Evolutionary conservation across 164 flowering plant genomes (phyloP).

Genomic region (Amborella trichopoda): DNA sequence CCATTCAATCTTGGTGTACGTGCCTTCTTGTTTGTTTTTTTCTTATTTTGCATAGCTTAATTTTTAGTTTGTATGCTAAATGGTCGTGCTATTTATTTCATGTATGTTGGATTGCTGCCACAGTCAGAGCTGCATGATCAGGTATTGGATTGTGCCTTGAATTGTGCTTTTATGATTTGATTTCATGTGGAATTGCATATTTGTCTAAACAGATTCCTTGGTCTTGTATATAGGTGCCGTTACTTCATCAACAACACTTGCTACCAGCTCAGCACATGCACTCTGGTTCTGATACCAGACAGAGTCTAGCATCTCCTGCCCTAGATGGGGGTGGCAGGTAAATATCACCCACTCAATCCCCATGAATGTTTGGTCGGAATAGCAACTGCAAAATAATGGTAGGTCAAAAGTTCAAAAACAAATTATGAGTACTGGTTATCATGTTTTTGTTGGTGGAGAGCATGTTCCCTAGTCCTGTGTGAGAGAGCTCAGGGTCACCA

Average conservation of each 20-base stretch:
- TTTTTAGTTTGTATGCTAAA: not conserved
- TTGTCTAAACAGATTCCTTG: not conserved
- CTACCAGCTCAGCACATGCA: constrained; percentile 59
- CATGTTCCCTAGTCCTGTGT: not conserved
- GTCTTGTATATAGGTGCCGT: constrained; percentile 17
- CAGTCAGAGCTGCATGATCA: constrained; percentile 66
- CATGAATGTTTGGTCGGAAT: too few species aligned
- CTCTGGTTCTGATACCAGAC: constrained; percentile 14
- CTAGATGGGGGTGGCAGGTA: constrained; percentile 80
- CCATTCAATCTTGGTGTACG: not conserved
- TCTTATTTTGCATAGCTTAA: not conserved
- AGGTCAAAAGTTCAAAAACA: not conserved
- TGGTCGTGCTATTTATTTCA: not conserved
- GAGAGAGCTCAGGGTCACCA: not conserved
- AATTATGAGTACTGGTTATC: not conserved
- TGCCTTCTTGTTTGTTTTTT: not conserved
- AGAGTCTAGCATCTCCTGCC: constrained; percentile 17
- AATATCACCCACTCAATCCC: not conserved
- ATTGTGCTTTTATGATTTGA: not conserved
- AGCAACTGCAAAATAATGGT: not conserved
- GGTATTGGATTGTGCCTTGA: constrained; percentile 9
- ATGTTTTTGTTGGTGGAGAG: not conserved
- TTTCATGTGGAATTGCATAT: not conserved
- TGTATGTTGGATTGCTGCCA: constrained; percentile 2
- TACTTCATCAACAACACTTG: constrained; percentile 71